Evolutionary conservation across 331 rosid genomes (phyloP).

Genomic region (Prunus yedoensis): DNA sequence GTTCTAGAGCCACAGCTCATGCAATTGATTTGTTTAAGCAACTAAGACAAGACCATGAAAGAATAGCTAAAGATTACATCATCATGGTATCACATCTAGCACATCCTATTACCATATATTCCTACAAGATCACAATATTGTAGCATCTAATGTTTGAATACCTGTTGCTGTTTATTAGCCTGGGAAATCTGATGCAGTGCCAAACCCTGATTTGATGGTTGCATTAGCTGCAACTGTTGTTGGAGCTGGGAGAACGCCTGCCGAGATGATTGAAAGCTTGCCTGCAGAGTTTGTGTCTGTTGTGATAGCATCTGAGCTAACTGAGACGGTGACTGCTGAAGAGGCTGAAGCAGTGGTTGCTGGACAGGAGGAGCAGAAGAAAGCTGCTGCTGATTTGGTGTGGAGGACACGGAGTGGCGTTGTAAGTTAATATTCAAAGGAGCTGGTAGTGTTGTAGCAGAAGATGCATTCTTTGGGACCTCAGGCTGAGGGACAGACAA

Average conservation of each 20-base stretch:
- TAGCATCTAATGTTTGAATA: constrained; percentile 8
- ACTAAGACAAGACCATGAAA: not conserved
- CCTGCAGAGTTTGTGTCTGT: constrained; percentile 87
- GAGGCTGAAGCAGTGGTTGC: constrained; percentile 62
- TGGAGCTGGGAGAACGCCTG: constrained; percentile 96
- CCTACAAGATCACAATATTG: not conserved
- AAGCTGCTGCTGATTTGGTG: constrained; percentile 49
- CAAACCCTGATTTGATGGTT: constrained; percentile 69
- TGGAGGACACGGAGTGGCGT: constrained; percentile 33
- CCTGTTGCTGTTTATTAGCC: constrained; percentile 55
- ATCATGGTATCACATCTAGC: not conserved
- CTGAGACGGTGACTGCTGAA: constrained; percentile 80
- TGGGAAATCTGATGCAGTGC: constrained; percentile 59
- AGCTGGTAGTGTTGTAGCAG: constrained; percentile 42
- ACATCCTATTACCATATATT: not conserved
- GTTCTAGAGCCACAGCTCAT: not conserved
- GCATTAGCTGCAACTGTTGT: constrained; percentile 83
- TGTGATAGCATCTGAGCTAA: constrained; percentile 93
- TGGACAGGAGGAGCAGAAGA: constrained; percentile 44
- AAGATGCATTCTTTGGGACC: constrained; percentile 45
- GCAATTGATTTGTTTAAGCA: constrained; percentile 1
- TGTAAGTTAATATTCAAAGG: constrained; percentile 52
- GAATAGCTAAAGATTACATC: not conserved
- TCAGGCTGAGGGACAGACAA: constrained; percentile 60
- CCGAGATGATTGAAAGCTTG: constrained; percentile 94